phyloP scores from a whole-genome alignment of 306 rosid genomes.

The Hippophae rhamnoides region DNA sequence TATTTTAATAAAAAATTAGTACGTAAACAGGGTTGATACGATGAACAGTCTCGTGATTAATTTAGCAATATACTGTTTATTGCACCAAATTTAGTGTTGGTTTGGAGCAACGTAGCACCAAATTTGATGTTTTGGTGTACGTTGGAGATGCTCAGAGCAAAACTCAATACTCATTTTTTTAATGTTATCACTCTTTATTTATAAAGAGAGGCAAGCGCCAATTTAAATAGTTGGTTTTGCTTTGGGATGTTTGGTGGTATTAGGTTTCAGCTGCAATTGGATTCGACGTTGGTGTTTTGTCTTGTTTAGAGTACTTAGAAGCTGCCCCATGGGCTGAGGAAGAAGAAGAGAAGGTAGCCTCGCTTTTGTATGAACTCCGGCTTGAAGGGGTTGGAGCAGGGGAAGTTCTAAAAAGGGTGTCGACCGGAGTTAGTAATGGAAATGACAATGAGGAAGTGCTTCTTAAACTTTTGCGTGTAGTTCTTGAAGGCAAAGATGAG shows the following conservation, averaged over 20 bases:
- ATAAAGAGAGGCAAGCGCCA: background rate
- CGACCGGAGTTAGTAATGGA: constrained; percentile 51
- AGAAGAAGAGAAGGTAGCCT: constrained; percentile 96
- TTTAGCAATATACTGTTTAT: too few species aligned
- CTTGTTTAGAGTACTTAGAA: constrained; percentile 95
- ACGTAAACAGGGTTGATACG: too few species aligned
- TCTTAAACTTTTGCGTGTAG: constrained; percentile 76
- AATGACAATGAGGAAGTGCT: constrained; percentile 79
- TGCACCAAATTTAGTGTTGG: too few species aligned
- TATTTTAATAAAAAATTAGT: too few species aligned
- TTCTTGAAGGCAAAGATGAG: constrained; percentile 98
- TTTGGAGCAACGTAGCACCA: too few species aligned
- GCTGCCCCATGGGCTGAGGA: constrained; percentile 99
- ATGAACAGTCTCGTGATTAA: too few species aligned
- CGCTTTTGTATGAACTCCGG: constrained; percentile 75
- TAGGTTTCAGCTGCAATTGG: constrained; percentile 96
- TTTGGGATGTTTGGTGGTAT: constrained; percentile 4
- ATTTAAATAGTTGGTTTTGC: background rate
- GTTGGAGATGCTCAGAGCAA: too few species aligned
- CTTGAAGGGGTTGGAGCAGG: constrained; percentile 85
- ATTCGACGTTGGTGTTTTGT: constrained; percentile 81
- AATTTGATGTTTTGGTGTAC: too few species aligned
- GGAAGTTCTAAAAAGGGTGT: constrained; percentile 87
- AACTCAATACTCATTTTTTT: too few species aligned
- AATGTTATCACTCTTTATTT: background rate